Evolutionary conservation across 345 rosid species (phyloP).

Genomic region (Salix exigua): DNA sequence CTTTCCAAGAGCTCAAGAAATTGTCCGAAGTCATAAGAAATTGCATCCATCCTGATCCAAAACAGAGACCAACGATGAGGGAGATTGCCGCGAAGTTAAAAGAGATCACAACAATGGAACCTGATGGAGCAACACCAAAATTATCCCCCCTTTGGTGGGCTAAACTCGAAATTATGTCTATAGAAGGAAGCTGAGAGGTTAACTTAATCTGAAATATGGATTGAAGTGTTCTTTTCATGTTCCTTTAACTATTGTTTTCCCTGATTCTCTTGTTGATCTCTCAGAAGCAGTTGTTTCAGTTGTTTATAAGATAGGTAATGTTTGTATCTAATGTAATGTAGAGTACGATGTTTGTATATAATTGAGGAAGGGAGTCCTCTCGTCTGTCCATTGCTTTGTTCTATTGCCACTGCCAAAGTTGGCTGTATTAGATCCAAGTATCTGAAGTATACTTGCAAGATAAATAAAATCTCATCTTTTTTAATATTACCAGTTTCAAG

Average conservation of each 20-base stretch:
- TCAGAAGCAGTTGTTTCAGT: background rate
- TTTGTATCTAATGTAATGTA: background rate
- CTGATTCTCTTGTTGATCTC: background rate
- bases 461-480: background rate
- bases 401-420: background rate
- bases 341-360: constrained; percentile 6
- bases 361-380: constrained; percentile 1
- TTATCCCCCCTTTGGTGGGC: constrained; percentile 95
- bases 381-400: background rate
- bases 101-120: constrained; percentile 66
- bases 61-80: constrained; percentile 56
- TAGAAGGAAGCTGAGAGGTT: constrained; percentile 40
- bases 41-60: constrained; percentile 59
- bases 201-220: background rate
- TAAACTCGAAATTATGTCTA: constrained; percentile 80
- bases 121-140: constrained; percentile 73
- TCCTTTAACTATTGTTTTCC: background rate
- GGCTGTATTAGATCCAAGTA: background rate
- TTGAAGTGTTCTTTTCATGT: background rate
- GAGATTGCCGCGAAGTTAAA: constrained; percentile 52
- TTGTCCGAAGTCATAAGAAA: constrained; percentile 55
- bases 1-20: constrained; percentile 47
- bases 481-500: background rate
- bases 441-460: background rate
- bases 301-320: background rate